Evolutionary conservation across 345 rosid species (phyloP).

Genomic region (Pugionium dolabratum): DNA sequence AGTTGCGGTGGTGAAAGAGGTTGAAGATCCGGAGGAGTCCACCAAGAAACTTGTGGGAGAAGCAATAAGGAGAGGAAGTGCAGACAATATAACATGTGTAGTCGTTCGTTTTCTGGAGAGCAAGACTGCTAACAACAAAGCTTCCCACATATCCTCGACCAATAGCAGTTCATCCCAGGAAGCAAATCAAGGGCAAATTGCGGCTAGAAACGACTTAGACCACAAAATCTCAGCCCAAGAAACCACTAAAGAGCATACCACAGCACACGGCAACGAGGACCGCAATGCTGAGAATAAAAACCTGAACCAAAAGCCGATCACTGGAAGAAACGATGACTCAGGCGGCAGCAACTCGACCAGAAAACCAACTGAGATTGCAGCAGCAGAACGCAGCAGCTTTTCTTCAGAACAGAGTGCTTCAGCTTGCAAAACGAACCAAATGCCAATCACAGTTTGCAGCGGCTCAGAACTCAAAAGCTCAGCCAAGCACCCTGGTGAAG

Average conservation of each 20-base stretch:
- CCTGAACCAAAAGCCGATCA: conserved; percentile 9
- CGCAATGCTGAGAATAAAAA: background rate
- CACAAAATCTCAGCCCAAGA: conserved; percentile 25
- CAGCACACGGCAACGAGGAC: background rate
- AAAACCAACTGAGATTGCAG: background rate
- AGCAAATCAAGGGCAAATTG: background rate
- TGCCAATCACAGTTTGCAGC: background rate
- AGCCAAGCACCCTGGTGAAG: conserved; percentile 11
- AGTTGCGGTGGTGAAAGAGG: conserved; percentile 72
- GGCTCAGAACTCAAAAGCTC: conserved; percentile 29
- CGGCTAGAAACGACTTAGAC: conserved; percentile 1
- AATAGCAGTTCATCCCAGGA: conserved; percentile 20
- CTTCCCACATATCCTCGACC: conserved; percentile 15
- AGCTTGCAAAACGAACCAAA: conserved; percentile 16
- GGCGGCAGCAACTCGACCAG: background rate
- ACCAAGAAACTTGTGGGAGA: conserved; percentile 79
- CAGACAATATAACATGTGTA: conserved; percentile 92
- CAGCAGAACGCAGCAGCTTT: background rate
- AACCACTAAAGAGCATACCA: conserved; percentile 21
- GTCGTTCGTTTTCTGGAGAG: conserved; percentile 69
- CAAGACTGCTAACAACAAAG: conserved; percentile 18
- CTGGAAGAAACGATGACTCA: conserved; percentile 10
- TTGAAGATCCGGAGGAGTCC: conserved; percentile 81
- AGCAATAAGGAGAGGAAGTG: conserved; percentile 89
- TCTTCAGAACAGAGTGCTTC: conserved; percentile 19